These are phyloP conservation scores for Yamagishiella unicocca DNA, from an alignment of 139 green algal species.

Conservation along the genomic window DNA sequence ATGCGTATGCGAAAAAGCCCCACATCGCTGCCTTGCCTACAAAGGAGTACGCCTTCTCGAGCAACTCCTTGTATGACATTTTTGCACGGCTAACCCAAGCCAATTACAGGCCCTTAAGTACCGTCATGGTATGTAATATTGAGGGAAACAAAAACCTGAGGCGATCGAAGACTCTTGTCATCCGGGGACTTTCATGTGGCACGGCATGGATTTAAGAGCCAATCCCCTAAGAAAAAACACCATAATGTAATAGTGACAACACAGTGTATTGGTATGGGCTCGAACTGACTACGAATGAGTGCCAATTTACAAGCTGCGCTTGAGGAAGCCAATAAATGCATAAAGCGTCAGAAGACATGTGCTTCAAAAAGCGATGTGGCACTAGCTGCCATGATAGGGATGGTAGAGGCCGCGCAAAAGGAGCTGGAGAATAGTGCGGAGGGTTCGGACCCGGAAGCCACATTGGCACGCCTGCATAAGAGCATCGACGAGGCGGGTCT, in stretches of 20 bases:
- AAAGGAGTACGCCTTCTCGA: neutral
- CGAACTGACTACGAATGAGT: neutral
- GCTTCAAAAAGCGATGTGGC: slow-evolving; percentile 40
- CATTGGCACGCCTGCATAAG: slow-evolving; percentile 38
- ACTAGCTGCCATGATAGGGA: slow-evolving; percentile 66
- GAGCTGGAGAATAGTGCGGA: neutral
- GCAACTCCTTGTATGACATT: neutral
- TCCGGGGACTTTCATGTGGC: no score
- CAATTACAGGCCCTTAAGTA: no score
- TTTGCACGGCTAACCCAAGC: neutral
- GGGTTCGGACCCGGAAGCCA: slow-evolving; percentile 16
- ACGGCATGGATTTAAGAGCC: no score
- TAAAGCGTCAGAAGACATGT: slow-evolving; percentile 85
- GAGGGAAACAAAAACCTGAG: no score
- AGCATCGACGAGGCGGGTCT: slow-evolving; percentile 45
- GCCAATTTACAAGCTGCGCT: slow-evolving; percentile 59
- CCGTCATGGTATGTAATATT: no score
- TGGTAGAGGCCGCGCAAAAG: slow-evolving; percentile 20
- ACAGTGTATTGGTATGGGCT: no score
- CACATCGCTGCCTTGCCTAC: neutral
- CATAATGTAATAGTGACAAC: no score
- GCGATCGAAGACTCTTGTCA: no score
- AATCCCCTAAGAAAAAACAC: no score
- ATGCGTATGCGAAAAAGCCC: neutral
- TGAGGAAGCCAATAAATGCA: slow-evolving; percentile 71